Evolutionary conservation across 192 early-diverging fungal species (phyloP).

Genomic region (Lobosporangium transversale): DNA sequence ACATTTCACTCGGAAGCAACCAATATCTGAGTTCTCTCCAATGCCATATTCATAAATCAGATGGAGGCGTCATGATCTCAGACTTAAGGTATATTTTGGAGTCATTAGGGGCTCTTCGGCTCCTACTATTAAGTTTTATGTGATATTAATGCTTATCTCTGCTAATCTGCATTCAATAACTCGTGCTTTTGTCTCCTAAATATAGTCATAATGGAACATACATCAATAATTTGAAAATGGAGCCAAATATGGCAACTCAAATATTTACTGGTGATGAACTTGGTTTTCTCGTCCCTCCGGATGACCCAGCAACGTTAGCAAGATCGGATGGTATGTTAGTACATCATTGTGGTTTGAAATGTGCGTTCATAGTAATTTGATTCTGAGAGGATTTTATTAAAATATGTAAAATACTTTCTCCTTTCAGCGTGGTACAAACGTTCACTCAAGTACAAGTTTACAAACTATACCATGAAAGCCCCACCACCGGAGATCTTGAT

Average conservation of each 20-base stretch:
- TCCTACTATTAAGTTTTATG: neutral
- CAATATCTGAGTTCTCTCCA: neutral
- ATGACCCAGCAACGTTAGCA: neutral
- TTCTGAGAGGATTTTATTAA: too few species aligned
- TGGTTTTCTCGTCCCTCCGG: conserved; percentile 15
- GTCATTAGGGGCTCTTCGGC: neutral
- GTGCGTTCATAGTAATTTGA: neutral
- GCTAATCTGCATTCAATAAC: neutral
- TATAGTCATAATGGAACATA: conserved; percentile 15
- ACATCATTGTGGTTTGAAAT: neutral
- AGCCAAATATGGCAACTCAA: neutral
- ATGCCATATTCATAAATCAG: conserved; percentile 5
- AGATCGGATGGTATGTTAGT: neutral
- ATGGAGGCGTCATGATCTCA: neutral
- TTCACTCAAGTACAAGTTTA: neutral
- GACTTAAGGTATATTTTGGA: conserved; percentile 12
- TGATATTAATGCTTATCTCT: neutral
- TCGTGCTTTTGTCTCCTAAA: neutral
- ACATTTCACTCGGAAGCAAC: neutral
- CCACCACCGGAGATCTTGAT: too few species aligned
- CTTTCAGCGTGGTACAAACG: neutral
- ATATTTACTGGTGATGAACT: conserved; percentile 24
- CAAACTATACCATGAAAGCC: too few species aligned
- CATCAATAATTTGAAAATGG: conserved; percentile 16
- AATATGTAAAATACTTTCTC: neutral